These are phyloP conservation scores for Monosporascus sp. DNA, from an alignment of 2,329 filamentous ascomycete genomes.

Conservation along the genomic window DNA sequence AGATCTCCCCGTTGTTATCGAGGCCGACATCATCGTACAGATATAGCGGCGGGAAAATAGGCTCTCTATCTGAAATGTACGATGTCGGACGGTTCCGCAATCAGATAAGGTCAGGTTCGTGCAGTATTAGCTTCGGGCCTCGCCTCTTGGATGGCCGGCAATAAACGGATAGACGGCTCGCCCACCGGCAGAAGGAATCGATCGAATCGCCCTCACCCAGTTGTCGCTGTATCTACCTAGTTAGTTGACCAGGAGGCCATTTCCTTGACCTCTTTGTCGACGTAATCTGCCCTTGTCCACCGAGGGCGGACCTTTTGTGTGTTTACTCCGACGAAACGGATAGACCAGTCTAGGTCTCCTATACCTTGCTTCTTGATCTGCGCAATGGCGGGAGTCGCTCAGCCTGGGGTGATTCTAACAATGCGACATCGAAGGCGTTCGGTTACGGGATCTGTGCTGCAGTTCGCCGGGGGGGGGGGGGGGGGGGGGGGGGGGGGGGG, in stretches of 20 bases:
- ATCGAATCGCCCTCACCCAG: no score
- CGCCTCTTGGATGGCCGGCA: neutral
- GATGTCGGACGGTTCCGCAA: constrained; percentile 2
- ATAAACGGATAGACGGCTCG: neutral
- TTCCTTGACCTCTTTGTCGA: no score
- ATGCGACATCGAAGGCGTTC: neutral
- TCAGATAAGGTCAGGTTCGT: constrained; percentile 2
- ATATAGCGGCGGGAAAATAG: constrained; percentile 3
- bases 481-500: no score
- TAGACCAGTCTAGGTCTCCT: neutral
- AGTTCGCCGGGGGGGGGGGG: no score
- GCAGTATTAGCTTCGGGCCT: neutral
- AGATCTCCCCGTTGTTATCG: constrained; percentile 1
- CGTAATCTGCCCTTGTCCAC: neutral
- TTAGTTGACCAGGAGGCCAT: no score
- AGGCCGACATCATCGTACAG: constrained; percentile 15
- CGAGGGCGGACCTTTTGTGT: neutral
- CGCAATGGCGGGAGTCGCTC: neutral
- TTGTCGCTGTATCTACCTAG: no score
- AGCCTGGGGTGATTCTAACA: neutral
- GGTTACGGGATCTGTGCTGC: neutral
- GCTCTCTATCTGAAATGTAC: constrained; percentile 6
- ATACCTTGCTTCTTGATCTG: neutral
- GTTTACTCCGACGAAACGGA: neutral
- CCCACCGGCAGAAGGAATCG: neutral